A percentile compares a stretch with the other conserved stretches of the same genome.
phyloP scores from a whole-genome alignment of 164 flowering plant species.

The Chloranthus sessilifolius region DNA sequence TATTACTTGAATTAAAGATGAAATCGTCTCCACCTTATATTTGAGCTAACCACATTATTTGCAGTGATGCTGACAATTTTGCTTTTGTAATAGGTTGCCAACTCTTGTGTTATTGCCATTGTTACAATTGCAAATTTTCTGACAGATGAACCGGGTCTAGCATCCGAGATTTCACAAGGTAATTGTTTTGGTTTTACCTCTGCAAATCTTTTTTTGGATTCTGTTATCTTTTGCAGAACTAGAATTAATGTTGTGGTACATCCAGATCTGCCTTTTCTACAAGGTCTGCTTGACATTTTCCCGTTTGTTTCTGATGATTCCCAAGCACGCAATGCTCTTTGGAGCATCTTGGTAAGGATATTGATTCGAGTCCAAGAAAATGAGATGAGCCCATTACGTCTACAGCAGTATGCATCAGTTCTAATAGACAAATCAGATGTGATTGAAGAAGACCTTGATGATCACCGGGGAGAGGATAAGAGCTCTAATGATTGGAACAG shows the following conservation, averaged over 20 bases:
- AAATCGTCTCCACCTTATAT: too few relatives aligned
- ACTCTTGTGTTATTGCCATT: constrained; percentile 67
- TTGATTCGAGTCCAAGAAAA: constrained; percentile 42
- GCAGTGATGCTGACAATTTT: not conserved
- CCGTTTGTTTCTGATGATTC: constrained; percentile 70
- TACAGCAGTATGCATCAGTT: constrained; percentile 39
- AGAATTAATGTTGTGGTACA: constrained; percentile 17
- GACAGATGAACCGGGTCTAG: constrained; percentile 48
- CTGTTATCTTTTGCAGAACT: not conserved
- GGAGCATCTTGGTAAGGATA: constrained; percentile 67
- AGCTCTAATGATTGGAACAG: constrained; percentile 12
- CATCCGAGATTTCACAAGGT: constrained; percentile 61
- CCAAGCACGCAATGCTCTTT: constrained; percentile 76
- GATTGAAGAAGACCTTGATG: constrained; percentile 76
- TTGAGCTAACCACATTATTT: too few relatives aligned
- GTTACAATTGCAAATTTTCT: constrained; percentile 80
- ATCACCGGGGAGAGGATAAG: constrained; percentile 28
- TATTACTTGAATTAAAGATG: too few relatives aligned
- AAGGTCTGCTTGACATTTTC: constrained; percentile 63
- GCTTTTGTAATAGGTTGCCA: constrained; percentile 46
- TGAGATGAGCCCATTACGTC: constrained; percentile 30
- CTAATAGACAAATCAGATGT: constrained; percentile 49
- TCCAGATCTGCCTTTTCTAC: constrained; percentile 60
- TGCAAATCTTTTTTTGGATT: constrained; percentile 1
- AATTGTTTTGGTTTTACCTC: constrained; percentile 9